Evolutionary conservation across 2,329 filamentous ascomycete species (phyloP).

Genomic region (Arthrobotrys entomopaga): DNA sequence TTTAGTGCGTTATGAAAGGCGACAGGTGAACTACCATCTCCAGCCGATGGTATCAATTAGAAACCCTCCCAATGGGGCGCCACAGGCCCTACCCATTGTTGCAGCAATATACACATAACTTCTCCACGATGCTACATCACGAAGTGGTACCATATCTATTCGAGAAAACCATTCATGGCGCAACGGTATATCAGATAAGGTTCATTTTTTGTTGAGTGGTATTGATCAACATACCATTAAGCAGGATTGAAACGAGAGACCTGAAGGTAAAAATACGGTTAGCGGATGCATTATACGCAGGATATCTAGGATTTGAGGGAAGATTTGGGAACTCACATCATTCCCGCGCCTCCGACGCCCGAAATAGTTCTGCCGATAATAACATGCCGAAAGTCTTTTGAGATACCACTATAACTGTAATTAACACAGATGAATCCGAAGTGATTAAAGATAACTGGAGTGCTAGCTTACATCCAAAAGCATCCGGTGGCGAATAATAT

Average conservation of each 20-base stretch:
- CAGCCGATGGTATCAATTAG: slow-evolving; percentile 73
- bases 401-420: slow-evolving; percentile 25
- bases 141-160: slow-evolving; percentile 60
- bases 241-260: slow-evolving; percentile 66
- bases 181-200: too few species aligned
- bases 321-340: slow-evolving; percentile 50
- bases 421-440: neutral
- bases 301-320: neutral
- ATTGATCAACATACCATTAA: slow-evolving; percentile 63
- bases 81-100: slow-evolving; percentile 67
- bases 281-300: neutral
- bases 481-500: slow-evolving; percentile 73
- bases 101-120: slow-evolving; percentile 68
- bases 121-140: slow-evolving; percentile 69
- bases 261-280: slow-evolving; percentile 1
- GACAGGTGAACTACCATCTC: slow-evolving; percentile 67
- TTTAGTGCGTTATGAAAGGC: neutral
- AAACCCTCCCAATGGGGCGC: slow-evolving; percentile 70
- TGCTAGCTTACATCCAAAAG: slow-evolving; percentile 62
- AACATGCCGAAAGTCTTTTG: slow-evolving; percentile 50
- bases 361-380: slow-evolving; percentile 59
- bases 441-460: neutral
- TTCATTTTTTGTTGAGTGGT: neutral
- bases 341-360: slow-evolving; percentile 59
- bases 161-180: neutral